Evolutionary conservation across 768 basidiomycete genomes (phyloP), one percentile per base, ranked within the genome.

Genomic region (Agaricus sinodeliciosus): DNA sequence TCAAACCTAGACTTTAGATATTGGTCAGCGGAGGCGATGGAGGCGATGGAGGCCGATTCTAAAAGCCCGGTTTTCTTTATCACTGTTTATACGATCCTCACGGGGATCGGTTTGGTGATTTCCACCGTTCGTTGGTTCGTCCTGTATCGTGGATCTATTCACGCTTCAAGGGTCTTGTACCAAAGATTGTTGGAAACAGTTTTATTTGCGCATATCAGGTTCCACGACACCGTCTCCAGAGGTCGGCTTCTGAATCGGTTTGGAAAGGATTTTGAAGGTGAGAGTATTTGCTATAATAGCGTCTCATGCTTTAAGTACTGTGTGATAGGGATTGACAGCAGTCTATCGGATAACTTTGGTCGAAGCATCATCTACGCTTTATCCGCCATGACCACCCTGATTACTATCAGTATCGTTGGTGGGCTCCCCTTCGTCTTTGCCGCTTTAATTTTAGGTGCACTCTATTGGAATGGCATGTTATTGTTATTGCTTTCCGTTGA

Each of bases 201-300:
- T 2, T 71, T 96, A 1, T 94, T 94, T 61, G 90, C 93, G 7
- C 81, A 90, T 43, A 84, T 95, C 52, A 81, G 93, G 39, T 95
- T 96, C 75, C 94, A 95, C 59, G 94, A 96, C 62, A 96, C 93
- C 0, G 80, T 90, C 2, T 90, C 86, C 47, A 81, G 90, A 35
- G 94, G 94, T 4, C 81, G 92, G 2, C 70, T 90, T 9, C 67
- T 94, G 35, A 91, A 94, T 59, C 74, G 91, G 43, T 87, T 89
- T 57, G 92, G 93, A 40, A 94, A 94, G 65, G 93, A 94, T 63
- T 88, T 94, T 51, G 91, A 94, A 71, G 87, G 76, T 72, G 9
- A 1, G 52, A 12, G 15, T 9, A 13, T 11, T 27, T n/a, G 4
- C 31, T n/a, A 12, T 44, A 16, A 5, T 47, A 7, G n/a, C 37